Conservation (phyloP, 345 rosid genomes). For the Salix dunnii region DNA sequence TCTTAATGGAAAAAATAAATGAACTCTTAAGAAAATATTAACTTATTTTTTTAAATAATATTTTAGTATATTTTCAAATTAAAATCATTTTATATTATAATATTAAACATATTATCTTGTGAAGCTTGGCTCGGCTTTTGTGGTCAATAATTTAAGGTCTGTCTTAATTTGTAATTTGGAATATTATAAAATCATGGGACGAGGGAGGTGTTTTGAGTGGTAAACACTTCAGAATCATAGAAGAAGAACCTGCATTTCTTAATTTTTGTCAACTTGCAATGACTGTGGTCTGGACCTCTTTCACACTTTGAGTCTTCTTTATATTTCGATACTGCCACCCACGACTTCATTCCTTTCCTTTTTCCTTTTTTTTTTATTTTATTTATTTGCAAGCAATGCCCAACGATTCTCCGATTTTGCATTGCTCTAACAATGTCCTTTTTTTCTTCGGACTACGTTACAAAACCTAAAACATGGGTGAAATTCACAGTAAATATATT, state of each 20-base stretch:
- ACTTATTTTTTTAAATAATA: no score
- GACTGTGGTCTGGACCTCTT: conserved; percentile 7
- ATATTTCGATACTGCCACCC: background rate
- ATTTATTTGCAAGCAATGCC: background rate
- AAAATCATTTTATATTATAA: no score
- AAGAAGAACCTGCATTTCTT: background rate
- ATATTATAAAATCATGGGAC: background rate
- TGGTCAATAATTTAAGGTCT: background rate
- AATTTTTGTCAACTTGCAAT: conserved; percentile 1
- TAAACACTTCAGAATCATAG: background rate
- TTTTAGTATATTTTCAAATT: no score
- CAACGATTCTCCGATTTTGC: background rate
- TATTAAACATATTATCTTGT: background rate
- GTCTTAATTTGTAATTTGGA: no score
- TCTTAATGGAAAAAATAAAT: no score
- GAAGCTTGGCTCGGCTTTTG: background rate
- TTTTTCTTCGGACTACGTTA: no score
- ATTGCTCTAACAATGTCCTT: background rate
- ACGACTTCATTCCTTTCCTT: background rate
- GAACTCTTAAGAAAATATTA: no score
- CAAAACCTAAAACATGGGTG: no score
- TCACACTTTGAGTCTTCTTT: background rate
- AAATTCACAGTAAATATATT: no score
- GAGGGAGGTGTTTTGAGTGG: background rate
- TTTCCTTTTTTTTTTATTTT: no score